Evolutionary conservation across 805 yeast genomes (phyloP).

Genomic region (Candida andamanensis): DNA sequence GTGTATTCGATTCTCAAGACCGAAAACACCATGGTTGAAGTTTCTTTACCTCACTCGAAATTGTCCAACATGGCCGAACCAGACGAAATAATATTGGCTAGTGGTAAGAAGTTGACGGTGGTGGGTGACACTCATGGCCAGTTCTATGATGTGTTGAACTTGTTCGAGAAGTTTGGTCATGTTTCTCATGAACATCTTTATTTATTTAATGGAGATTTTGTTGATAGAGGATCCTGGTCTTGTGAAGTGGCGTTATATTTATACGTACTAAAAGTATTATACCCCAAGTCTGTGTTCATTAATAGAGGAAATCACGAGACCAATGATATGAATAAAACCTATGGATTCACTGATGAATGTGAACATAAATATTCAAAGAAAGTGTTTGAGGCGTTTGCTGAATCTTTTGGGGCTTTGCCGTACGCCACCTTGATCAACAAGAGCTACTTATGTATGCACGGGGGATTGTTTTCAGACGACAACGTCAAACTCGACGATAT

Average conservation of each 20-base stretch:
- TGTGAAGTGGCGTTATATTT: conserved; percentile 87
- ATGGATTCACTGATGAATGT: conserved; percentile 96
- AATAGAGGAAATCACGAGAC: conserved; percentile 98
- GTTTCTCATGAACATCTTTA: conserved; percentile 66
- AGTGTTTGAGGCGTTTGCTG: conserved; percentile 76
- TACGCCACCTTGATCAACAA: conserved; percentile 76
- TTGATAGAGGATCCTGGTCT: conserved; percentile 97
- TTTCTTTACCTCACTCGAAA: conserved; percentile 39
- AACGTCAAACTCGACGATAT: conserved; percentile 68
- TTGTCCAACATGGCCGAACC: conserved; percentile 6
- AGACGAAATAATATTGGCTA: conserved; percentile 18
- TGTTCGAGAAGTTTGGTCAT: conserved; percentile 70
- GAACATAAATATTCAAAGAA: conserved; percentile 81
- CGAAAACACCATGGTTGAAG: conserved; percentile 76
- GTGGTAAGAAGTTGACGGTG: conserved; percentile 58
- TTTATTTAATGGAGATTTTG: conserved; percentile 94
- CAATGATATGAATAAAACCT: conserved; percentile 91
- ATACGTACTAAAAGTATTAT: conserved; percentile 70
- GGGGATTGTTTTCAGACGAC: conserved; percentile 85
- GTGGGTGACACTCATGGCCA: conserved; percentile 99
- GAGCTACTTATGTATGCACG: conserved; percentile 87
- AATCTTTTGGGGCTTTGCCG: conserved; percentile 82
- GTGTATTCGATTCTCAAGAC: conserved; percentile 57
- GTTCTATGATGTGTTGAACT: conserved; percentile 79
- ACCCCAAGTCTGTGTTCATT: conserved; percentile 64